Percentiles rank a stretch among this genome's conserved stretches.
Conservation (phyloP, 192 early-diverging fungal species). For the Rhizophagus clarus region DNA sequence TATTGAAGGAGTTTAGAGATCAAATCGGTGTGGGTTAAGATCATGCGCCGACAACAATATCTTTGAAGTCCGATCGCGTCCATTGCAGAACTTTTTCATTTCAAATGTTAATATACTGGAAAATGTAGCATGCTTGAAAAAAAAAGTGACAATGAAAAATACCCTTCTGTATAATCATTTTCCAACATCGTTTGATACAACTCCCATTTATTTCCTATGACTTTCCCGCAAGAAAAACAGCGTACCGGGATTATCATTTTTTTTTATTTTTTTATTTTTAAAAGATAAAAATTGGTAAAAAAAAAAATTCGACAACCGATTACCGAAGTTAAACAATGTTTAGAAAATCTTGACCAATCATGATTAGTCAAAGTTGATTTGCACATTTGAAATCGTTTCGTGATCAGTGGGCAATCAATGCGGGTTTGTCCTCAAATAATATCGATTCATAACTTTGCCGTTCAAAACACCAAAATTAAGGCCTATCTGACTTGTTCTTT, state of each 20-base stretch:
- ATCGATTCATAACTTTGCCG: too few species aligned
- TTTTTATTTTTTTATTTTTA: neutral
- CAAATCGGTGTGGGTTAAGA: slow-evolving; percentile 96
- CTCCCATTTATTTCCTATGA: slow-evolving; percentile 98
- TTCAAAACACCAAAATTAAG: too few species aligned
- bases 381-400: too few species aligned
- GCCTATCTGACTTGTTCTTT: too few species aligned
- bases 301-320: neutral
- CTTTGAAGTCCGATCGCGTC: slow-evolving; percentile 76
- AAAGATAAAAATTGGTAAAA: neutral
- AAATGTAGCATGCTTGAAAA: neutral
- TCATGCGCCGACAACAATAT: slow-evolving; percentile 98
- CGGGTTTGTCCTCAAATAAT: too few species aligned
- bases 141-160: slow-evolving; percentile 24
- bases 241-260: slow-evolving; percentile 98
- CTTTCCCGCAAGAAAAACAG: slow-evolving; percentile 98
- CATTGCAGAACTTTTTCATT: slow-evolving; percentile 64
- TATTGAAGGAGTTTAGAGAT: slow-evolving; percentile 98
- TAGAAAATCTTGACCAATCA: too few species aligned
- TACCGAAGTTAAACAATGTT: neutral
- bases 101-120: neutral
- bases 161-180: slow-evolving; percentile 80
- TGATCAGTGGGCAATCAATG: too few species aligned
- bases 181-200: slow-evolving; percentile 80
- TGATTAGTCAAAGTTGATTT: too few species aligned